Evolutionary conservation across 139 green algal species (phyloP).

Genomic region (Medakamo hakoo): DNA sequence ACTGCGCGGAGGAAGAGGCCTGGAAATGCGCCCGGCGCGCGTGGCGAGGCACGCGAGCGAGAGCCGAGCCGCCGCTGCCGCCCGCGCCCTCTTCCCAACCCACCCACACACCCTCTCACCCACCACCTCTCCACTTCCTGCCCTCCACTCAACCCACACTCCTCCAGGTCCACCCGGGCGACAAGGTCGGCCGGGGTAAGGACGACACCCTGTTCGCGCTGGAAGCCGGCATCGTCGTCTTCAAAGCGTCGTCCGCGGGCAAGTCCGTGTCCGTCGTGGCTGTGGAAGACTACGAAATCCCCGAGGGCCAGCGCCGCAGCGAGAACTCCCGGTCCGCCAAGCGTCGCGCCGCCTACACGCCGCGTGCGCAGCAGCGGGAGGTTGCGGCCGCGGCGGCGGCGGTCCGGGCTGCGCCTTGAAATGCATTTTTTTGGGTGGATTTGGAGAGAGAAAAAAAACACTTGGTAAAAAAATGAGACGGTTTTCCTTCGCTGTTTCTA

Average conservation of each 20-base stretch:
- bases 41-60: too few relatives aligned
- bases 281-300: conserved; percentile 23
- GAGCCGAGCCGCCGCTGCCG: too few relatives aligned
- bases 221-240: conserved; percentile 77
- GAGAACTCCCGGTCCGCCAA: conserved; percentile 17
- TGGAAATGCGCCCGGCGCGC: too few relatives aligned
- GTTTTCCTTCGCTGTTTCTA: neutral
- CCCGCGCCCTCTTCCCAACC: too few relatives aligned
- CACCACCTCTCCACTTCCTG: too few relatives aligned
- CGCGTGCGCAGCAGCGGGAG: neutral
- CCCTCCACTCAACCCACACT: neutral
- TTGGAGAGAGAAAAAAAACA: too few relatives aligned
- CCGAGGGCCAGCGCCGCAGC: conserved; percentile 24
- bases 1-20: neutral
- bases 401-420: neutral
- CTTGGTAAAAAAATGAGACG: too few relatives aligned
- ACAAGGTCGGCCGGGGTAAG: conserved; percentile 70
- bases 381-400: too few relatives aligned
- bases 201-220: conserved; percentile 89
- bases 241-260: conserved; percentile 21
- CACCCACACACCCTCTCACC: too few relatives aligned
- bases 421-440: neutral
- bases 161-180: conserved; percentile 59
- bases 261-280: conserved; percentile 20
- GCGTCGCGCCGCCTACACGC: neutral